Evolutionary conservation across 805 yeast genomes (phyloP).

Genomic region (Zygotorulaspora sp.): DNA sequence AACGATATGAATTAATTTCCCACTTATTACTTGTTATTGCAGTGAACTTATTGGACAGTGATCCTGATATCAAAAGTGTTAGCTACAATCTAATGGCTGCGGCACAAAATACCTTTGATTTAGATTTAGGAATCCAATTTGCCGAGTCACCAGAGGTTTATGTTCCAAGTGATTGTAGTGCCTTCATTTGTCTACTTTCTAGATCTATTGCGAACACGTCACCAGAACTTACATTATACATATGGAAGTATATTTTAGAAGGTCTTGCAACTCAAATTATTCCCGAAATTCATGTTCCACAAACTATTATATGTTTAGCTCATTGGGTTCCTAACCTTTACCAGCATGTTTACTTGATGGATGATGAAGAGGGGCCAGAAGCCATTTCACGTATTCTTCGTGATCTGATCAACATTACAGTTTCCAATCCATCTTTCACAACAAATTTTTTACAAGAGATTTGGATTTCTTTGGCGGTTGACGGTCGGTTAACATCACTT

Average conservation of each 20-base stretch:
- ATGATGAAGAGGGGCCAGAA: conserved; percentile 56
- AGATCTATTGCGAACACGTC: conserved; percentile 49
- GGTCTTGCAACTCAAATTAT: conserved; percentile 24
- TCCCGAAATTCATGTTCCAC: conserved; percentile 23
- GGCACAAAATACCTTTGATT: conserved; percentile 52
- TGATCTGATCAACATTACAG: conserved; percentile 55
- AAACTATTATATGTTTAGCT: conserved; percentile 36
- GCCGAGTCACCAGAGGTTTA: conserved; percentile 54
- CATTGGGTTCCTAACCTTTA: conserved; percentile 76
- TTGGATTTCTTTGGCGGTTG: conserved; percentile 64
- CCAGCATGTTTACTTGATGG: conserved; percentile 49
- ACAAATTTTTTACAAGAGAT: conserved; percentile 53
- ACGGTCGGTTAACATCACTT: conserved; percentile 51
- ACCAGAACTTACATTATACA: conserved; percentile 58
- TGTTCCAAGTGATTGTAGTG: conserved; percentile 63
- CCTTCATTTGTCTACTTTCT: conserved; percentile 56
- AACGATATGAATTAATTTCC: conserved; percentile 43
- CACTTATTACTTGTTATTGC: conserved; percentile 59
- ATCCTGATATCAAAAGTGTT: conserved; percentile 55
- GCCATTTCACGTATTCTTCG: conserved; percentile 57
- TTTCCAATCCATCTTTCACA: conserved; percentile 44
- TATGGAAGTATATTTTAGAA: conserved; percentile 35
- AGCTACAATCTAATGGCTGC: conserved; percentile 62
- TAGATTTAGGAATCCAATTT: conserved; percentile 55
- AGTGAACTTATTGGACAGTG: conserved; percentile 60